Conservation (phyloP, 768 basidiomycete genomes). For the Hypsizygus marmoreus region DNA sequence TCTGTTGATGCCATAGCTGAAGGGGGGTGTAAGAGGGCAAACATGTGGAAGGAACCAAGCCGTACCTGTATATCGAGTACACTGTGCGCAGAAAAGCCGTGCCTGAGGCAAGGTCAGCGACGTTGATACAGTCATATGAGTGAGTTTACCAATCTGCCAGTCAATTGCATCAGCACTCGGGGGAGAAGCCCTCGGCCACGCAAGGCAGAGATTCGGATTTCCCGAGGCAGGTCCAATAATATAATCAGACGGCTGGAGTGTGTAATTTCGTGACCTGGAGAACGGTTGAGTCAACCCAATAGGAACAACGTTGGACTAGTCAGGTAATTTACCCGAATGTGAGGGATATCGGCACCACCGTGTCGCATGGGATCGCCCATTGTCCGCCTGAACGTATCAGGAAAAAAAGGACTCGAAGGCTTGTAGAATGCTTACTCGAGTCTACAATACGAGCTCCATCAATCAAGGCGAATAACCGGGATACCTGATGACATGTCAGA, state of each 20-base stretch:
- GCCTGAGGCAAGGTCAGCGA: slow-evolving; percentile 36
- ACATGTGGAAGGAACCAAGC: background rate
- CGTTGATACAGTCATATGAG: background rate
- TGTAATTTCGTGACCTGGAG: slow-evolving; percentile 50
- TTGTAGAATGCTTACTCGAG: slow-evolving; percentile 35
- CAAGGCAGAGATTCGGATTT: slow-evolving; percentile 66
- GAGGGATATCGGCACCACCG: slow-evolving; percentile 57
- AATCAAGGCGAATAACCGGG: slow-evolving; percentile 61
- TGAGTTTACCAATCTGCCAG: slow-evolving; percentile 72
- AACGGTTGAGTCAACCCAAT: background rate
- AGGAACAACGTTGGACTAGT: background rate
- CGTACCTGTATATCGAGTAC: slow-evolving; percentile 76
- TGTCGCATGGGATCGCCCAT: slow-evolving; percentile 78
- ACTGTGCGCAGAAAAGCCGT: slow-evolving; percentile 72
- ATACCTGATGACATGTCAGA: slow-evolving; percentile 48
- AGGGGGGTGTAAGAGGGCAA: background rate
- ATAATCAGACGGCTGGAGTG: slow-evolving; percentile 74
- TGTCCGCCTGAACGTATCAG: slow-evolving; percentile 48
- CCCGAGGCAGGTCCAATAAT: slow-evolving; percentile 69
- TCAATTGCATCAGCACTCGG: slow-evolving; percentile 77
- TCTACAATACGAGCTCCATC: slow-evolving; percentile 70
- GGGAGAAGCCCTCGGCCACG: slow-evolving; percentile 70
- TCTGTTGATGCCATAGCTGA: slow-evolving; percentile 71
- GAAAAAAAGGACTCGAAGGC: background rate
- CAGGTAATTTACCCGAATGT: slow-evolving; percentile 60